Conservation (phyloP, 805 yeast species). For the Cyberlindnera nakhonratchasimensis region DNA sequence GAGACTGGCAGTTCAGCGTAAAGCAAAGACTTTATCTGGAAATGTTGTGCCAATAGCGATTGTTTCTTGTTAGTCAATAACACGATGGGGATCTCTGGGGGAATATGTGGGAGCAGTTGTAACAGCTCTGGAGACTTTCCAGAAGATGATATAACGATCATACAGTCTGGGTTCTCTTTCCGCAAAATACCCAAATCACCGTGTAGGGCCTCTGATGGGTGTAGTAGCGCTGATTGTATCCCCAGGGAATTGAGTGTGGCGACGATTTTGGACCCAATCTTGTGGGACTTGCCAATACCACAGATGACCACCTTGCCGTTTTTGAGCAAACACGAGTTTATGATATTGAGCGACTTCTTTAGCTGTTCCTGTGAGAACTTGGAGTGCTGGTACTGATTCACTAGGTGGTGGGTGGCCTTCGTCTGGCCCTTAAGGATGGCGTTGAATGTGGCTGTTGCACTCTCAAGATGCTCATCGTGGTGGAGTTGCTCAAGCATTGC, state of each 20-base stretch:
- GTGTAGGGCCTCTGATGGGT: slow-evolving; percentile 86
- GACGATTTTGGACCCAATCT: slow-evolving; percentile 71
- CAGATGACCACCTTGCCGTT: slow-evolving; percentile 72
- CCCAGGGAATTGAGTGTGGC: slow-evolving; percentile 83
- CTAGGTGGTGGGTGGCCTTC: slow-evolving; percentile 44
- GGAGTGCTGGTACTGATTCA: slow-evolving; percentile 43
- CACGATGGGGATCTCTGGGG: slow-evolving; percentile 49
- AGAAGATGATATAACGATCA: slow-evolving; percentile 70
- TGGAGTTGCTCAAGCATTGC: neutral
- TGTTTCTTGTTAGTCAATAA: slow-evolving; percentile 59
- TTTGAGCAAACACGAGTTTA: slow-evolving; percentile 34
- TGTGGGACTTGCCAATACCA: slow-evolving; percentile 84
- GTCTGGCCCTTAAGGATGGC: slow-evolving; percentile 44
- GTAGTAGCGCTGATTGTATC: slow-evolving; percentile 61
- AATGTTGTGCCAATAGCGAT: slow-evolving; percentile 51
- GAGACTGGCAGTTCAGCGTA: slow-evolving; percentile 59
- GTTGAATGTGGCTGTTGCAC: slow-evolving; percentile 33
- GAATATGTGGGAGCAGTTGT: slow-evolving; percentile 48
- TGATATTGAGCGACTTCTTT: slow-evolving; percentile 38
- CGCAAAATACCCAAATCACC: slow-evolving; percentile 80
- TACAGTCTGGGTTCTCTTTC: slow-evolving; percentile 49
- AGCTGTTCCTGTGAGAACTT: slow-evolving; percentile 44
- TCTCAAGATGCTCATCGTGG: slow-evolving; percentile 21
- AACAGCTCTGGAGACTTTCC: slow-evolving; percentile 81
- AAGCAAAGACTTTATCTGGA: slow-evolving; percentile 49